These are phyloP conservation scores for Capronia americana DNA, from an alignment of 2,329 filamentous ascomycete genomes.

Conservation along the genomic window DNA sequence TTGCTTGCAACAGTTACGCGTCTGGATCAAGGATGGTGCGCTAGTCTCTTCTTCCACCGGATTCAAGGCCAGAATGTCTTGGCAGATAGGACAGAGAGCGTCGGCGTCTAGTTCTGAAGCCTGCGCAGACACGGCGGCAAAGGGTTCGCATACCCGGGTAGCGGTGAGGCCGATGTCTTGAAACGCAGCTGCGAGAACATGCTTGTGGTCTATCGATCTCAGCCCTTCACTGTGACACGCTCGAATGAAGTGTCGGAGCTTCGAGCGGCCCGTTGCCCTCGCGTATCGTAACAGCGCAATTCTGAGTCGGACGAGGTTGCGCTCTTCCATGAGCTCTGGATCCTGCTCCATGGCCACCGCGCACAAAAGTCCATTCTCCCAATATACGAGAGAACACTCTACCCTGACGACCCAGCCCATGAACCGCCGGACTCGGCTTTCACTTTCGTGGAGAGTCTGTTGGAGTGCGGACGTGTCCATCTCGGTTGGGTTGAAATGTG, in stretches of 20 bases:
- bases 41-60: neutral
- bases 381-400: no score
- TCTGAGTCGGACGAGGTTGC: neutral
- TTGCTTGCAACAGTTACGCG: neutral
- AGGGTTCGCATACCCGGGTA: neutral
- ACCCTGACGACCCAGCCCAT: no score
- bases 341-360: no score
- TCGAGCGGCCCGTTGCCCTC: neutral
- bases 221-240: neutral
- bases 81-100: neutral
- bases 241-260: neutral
- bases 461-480: no score
- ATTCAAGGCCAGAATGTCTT: neutral
- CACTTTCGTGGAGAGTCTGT: no score
- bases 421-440: no score
- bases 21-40: neutral
- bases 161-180: neutral
- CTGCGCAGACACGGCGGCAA: neutral
- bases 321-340: neutral
- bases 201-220: neutral
- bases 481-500: no score
- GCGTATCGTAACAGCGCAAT: neutral
- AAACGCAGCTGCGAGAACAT: neutral
- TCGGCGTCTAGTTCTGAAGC: neutral
- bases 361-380: no score